Percentiles rank a stretch among this genome's conserved stretches.
Evolutionary conservation across 305 asterid species (phyloP).

Genomic region (Fraxinus xanthoxyloides): DNA sequence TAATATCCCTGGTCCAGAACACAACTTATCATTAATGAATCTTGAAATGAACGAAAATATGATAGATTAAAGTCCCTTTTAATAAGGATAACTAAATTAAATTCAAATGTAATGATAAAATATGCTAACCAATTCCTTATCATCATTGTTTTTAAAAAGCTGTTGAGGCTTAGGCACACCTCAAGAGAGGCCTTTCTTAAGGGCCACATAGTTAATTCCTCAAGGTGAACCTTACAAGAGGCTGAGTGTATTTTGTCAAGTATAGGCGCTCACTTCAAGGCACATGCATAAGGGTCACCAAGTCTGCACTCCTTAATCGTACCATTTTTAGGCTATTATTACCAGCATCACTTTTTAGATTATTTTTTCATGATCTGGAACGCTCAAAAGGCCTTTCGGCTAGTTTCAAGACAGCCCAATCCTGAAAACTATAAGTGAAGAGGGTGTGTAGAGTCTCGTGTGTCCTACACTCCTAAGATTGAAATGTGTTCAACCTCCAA

Average conservation of each 20-base stretch:
- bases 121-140: background rate
- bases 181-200: background rate
- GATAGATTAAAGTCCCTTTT: background rate
- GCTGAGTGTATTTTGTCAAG: background rate
- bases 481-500: background rate
- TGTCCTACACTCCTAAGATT: background rate
- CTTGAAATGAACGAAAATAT: background rate
- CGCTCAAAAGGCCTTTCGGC: background rate
- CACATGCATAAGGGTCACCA: background rate
- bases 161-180: background rate
- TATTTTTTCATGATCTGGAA: background rate
- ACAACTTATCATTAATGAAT: background rate
- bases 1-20: conserved; percentile 43
- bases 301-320: background rate
- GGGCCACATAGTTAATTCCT: background rate
- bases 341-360: background rate
- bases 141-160: background rate
- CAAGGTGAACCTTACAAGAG: background rate
- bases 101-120: background rate
- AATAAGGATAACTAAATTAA: background rate
- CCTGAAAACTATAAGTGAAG: background rate
- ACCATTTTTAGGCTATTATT: background rate
- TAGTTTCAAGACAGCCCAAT: background rate
- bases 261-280: background rate
- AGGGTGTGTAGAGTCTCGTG: background rate